These are phyloP conservation scores for Fereydounia khargensis DNA, from an alignment of 1,284 basidiomycete species.

Conservation along the genomic window DNA sequence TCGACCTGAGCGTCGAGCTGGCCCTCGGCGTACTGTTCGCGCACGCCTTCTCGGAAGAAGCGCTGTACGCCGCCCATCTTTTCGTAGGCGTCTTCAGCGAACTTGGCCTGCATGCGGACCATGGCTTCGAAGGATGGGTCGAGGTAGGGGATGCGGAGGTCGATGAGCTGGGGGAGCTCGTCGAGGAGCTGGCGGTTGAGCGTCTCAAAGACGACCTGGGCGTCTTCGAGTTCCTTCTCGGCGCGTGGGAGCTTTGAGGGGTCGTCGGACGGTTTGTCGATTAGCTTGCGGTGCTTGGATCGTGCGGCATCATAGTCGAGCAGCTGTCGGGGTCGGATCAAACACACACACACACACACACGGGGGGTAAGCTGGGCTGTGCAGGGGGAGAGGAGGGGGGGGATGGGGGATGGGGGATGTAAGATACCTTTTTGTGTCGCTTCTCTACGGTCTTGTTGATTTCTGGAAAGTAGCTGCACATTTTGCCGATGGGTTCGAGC, in stretches of 20 bases:
- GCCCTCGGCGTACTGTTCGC: constrained; percentile 85
- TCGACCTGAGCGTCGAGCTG: constrained; percentile 94
- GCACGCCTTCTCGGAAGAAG: constrained; percentile 61
- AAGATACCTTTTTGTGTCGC: constrained; percentile 94
- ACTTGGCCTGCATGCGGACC: constrained; percentile 90
- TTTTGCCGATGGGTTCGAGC: constrained; percentile 86
- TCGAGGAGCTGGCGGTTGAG: constrained; percentile 87
- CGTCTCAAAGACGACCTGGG: constrained; percentile 86
- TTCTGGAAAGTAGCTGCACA: constrained; percentile 90
- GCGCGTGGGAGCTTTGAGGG: constrained; percentile 85
- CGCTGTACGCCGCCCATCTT: constrained; percentile 93
- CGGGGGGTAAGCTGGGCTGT: too few relatives aligned
- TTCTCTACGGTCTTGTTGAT: constrained; percentile 93
- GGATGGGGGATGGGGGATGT: too few relatives aligned
- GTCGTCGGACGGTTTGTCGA: constrained; percentile 92
- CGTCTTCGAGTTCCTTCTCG: constrained; percentile 90
- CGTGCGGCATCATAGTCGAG: constrained; percentile 93
- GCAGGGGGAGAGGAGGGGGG: too few relatives aligned
- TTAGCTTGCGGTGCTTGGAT: constrained; percentile 70
- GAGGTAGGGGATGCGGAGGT: constrained; percentile 92
- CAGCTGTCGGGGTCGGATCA: too few relatives aligned
- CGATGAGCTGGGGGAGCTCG: constrained; percentile 88
- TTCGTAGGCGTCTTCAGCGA: constrained; percentile 96
- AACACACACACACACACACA: too few relatives aligned
- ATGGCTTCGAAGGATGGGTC: constrained; percentile 98